phyloP scores from a whole-genome alignment of 2,329 filamentous ascomycete species.

The Aspergillus ruber region DNA sequence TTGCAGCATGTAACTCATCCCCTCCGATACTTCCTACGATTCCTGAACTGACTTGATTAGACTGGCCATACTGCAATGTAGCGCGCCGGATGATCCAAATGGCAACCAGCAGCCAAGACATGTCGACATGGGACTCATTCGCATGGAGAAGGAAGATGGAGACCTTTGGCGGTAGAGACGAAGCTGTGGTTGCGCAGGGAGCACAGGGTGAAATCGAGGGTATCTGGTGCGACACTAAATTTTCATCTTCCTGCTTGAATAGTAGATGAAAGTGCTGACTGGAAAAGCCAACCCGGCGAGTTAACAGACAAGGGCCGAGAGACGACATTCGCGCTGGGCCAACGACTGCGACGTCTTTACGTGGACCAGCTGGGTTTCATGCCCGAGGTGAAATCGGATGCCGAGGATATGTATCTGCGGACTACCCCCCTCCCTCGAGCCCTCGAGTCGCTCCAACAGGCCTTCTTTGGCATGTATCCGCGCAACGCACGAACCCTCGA shows the following conservation, averaged over 20 bases:
- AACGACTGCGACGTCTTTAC: conserved; percentile 64
- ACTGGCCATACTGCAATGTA: conserved; percentile 87
- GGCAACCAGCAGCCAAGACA: conserved; percentile 49
- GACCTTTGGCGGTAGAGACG: conserved; percentile 65
- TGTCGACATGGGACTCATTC: conserved; percentile 51
- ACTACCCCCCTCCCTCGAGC: conserved; percentile 69
- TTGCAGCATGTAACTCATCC: conserved; percentile 40
- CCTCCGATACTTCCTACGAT: conserved; percentile 1
- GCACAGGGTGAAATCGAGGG: conserved; percentile 65
- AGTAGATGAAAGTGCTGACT: conserved; percentile 9
- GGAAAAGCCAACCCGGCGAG: conserved; percentile 50
- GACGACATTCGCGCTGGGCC: conserved; percentile 64
- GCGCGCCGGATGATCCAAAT: conserved; percentile 64
- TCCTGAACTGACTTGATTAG: conserved; percentile 26
- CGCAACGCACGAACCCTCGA: conserved; percentile 41
- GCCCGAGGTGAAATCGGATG: conserved; percentile 50
- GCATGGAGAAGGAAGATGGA: conserved; percentile 69
- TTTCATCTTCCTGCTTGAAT: background rate
- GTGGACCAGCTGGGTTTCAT: conserved; percentile 69
- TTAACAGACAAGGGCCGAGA: conserved; percentile 68
- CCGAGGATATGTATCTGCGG: conserved; percentile 64
- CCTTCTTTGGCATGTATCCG: conserved; percentile 70
- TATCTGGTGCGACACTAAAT: conserved; percentile 51
- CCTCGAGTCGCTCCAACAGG: conserved; percentile 69
- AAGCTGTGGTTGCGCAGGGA: conserved; percentile 63